Base-by-base conservation (phyloP, 2,329 filamentous ascomycete species). In the Rhynchosporium secalis region DNA sequence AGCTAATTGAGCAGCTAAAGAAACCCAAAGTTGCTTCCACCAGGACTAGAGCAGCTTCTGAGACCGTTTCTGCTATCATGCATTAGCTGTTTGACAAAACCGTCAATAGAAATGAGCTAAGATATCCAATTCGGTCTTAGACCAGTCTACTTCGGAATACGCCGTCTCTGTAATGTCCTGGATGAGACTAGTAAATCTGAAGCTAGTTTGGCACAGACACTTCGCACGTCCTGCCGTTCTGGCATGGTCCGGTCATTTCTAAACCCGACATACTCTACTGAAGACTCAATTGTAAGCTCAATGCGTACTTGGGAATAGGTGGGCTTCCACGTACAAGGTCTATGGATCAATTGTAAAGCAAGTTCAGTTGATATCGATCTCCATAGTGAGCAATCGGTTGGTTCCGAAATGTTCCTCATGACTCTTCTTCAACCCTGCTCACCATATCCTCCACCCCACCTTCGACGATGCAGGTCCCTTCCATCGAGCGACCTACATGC, bases 391-490 rank as follows among this genome's bases (percentile, higher is more conserved):
- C 3, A 12, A 20, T 8, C 15, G 36, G 10, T 52, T n/a, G 36
- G 10, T 52, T 26, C 20, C 45, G 28, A 48, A 60, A 43, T 26
- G 47, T 54, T 41, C 28, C 47, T 40, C 20, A 26, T 54, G 20
- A 38, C 26, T 60, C 26, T 20, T 13, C 33, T 6, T n/a, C 15
- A 45, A 40, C 33, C 8, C 52, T 45, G 13, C 38, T 31, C 38
- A n/a, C 38, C 26, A 15, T 52, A 12, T 28, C 45, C 0, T n/a
- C 31, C 15, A 31, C 45, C 40, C 56, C 31, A 60, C 49, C 58
- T 36, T 38, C 49, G 52, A 36, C 8, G 49, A 60, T 62, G 61
- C 56, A 62, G 56, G 61, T 62, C 61, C 61, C 56, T 56, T 51
- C 47, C 56, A 62, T 60, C 61, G 49, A 56, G 56, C 61, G 45